These are phyloP conservation scores for Candida hungchunana DNA, from an alignment of 805 yeast species.

Conservation along the genomic window DNA sequence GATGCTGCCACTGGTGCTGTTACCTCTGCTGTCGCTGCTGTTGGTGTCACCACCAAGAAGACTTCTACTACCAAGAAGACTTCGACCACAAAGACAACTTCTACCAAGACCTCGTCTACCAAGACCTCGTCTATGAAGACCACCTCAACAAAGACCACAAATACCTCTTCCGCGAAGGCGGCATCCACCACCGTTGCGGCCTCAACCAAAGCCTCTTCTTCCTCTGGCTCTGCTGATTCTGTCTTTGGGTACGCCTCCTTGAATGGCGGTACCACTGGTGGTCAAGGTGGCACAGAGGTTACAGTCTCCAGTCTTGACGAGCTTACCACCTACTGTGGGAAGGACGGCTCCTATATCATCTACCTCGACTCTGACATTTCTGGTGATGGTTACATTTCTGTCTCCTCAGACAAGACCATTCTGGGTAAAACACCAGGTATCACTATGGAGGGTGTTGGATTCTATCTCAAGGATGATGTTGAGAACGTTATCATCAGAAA, in stretches of 20 bases:
- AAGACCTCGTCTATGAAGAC: too few relatives aligned
- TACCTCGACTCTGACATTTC: constrained; percentile 3
- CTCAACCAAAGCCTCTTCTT: not conserved
- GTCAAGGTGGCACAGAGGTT: constrained; percentile 4
- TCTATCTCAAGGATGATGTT: constrained; percentile 2
- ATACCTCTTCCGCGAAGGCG: too few relatives aligned
- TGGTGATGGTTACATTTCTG: constrained; percentile 3
- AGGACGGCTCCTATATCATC: constrained; percentile 5
- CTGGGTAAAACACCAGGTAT: constrained; percentile 6
- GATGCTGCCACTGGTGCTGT: too few relatives aligned
- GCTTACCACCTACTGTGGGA: constrained; percentile 2
- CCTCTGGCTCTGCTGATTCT: not conserved
- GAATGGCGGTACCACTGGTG: constrained; percentile 8
- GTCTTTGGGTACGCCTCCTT: constrained; percentile 4
- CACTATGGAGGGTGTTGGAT: constrained; percentile 5
- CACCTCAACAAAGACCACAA: too few relatives aligned
- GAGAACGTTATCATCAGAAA: constrained; percentile 6
- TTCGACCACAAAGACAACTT: too few relatives aligned
- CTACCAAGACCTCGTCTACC: too few relatives aligned
- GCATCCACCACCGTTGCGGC: not conserved
- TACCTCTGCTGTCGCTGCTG: too few relatives aligned
- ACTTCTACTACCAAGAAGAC: too few relatives aligned
- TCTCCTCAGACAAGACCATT: constrained; percentile 7
- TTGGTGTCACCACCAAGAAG: too few relatives aligned
- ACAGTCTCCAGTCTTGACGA: constrained; percentile 3